Evolutionary conservation across 176 grass and related monocot species (phyloP), one percentile per base, ranked within the genome.

Genomic region (Dendrocalamus sinicus): DNA sequence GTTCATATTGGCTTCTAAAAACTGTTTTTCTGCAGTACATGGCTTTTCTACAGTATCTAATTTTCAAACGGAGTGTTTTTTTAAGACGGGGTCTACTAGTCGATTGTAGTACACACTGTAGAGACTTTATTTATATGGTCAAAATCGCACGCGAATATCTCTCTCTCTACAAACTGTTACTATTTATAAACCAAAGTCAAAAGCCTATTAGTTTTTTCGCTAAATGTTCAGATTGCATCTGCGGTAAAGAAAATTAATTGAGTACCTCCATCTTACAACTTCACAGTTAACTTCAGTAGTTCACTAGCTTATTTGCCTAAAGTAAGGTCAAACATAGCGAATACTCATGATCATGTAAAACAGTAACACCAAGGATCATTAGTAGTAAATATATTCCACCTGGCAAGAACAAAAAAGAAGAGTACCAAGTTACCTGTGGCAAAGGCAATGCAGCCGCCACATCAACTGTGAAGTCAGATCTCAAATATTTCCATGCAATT

Each of bases 401-500:
- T 60, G 54, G 43, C 5, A 77, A 77, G 12, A 89, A 71, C 1
- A 20, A 52, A 35, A 47, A 81, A 41, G 3, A 84, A 87, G 58
- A 71, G 50, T 6, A 22, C 19, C 44, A 75, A 70, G 50, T 86
- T 97, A 99, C 96, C 92, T 99, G 96, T 43, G 96, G 96, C 70
- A 99, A 85, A 86, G 96, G 96, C 82, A 99, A 94, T 77, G 93
- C 92, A 80, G 93, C 93, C 45, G 66, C 92, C 16, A 91, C 67
- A 85, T 99, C 93, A 77, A 99, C 64, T 19, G 61, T 71, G 35
- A 96, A 99, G 79, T 96, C 92, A 39, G 96, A 92, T 85, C 44
- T 94, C 84, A 99, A 83, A 89, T 96, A 99, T 67, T 93, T 90
- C 75, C 88, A 84, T 41, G 92, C 90, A 86, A 99, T 99, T 83